phyloP scores from a whole-genome alignment of 257 asterid genomes.

The Penstemon newberryi region DNA sequence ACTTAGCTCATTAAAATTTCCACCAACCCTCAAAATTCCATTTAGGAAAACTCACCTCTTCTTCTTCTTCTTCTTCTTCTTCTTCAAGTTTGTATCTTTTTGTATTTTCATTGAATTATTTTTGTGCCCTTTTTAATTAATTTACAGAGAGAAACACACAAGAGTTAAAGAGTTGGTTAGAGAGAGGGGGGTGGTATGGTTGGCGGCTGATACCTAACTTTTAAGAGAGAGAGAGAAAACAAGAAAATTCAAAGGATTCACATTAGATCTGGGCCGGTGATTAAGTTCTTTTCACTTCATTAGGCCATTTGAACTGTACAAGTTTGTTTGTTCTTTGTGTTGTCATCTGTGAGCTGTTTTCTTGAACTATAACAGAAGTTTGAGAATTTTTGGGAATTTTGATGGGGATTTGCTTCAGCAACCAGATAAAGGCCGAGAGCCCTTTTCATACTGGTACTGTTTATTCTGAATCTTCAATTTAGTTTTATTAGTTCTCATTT shows the following conservation, averaged over 20 bases:
- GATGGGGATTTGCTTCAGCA: slow-evolving; percentile 72
- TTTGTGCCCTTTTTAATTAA: background rate
- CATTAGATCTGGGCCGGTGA: slow-evolving; percentile 45
- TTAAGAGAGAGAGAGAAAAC: slow-evolving; percentile 14
- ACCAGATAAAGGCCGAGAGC: slow-evolving; percentile 53
- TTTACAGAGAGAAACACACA: slow-evolving; percentile 16
- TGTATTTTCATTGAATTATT: background rate
- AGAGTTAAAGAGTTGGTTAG: background rate
- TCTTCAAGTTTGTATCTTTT: slow-evolving; percentile 24
- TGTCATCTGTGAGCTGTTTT: slow-evolving; percentile 27
- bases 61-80: slow-evolving; percentile 11
- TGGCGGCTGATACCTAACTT: slow-evolving; percentile 30
- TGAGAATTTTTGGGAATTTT: slow-evolving; percentile 32
- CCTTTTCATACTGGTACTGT: slow-evolving; percentile 42
- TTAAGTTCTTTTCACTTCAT: slow-evolving; percentile 25
- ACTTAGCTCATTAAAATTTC: slow-evolving; percentile 1
- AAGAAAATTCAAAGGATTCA: slow-evolving; percentile 33
- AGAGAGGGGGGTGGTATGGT: slow-evolving; percentile 1
- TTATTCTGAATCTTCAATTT: slow-evolving; percentile 15
- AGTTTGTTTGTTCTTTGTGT: slow-evolving; percentile 22
- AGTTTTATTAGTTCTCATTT: background rate
- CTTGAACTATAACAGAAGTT: slow-evolving; percentile 24
- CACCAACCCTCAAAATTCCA: slow-evolving; percentile 21
- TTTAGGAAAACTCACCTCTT: slow-evolving; percentile 20
- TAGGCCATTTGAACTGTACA: slow-evolving; percentile 16